Percentiles rank a stretch among this genome's conserved stretches.
phyloP scores from a whole-genome alignment of 169 alveolate species.

The Pseudocohnilembus persalinus region DNA sequence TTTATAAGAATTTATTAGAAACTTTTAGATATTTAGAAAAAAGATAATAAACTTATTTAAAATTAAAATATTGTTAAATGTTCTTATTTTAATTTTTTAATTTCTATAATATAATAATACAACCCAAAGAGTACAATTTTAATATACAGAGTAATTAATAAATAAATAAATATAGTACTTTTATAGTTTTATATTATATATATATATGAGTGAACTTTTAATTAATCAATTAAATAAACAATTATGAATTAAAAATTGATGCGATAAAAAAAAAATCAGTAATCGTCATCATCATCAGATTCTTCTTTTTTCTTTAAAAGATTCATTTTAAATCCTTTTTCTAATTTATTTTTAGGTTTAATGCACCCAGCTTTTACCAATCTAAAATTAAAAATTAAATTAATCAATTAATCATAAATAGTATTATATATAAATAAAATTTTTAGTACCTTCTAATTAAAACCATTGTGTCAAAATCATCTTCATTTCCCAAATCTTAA shows the following conservation, averaged over 20 bases:
- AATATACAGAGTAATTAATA: neutral
- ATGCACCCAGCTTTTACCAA: constrained; percentile 57
- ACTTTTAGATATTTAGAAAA: too few relatives aligned
- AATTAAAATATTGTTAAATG: too few relatives aligned
- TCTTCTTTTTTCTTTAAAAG: neutral
- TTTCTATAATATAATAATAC: too few relatives aligned
- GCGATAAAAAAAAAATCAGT: too few relatives aligned
- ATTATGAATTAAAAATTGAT: too few relatives aligned
- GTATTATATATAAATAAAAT: neutral
- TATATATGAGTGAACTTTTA: neutral
- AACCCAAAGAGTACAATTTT: too few relatives aligned
- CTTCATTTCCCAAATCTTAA: constrained; percentile 81
- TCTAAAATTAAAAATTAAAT: constrained; percentile 6
- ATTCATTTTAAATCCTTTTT: constrained; percentile 56
- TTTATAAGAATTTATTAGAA: too few relatives aligned
- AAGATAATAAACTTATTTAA: neutral
- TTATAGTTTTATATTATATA: too few relatives aligned
- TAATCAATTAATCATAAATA: neutral
- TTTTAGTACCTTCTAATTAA: constrained; percentile 31
- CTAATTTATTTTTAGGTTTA: constrained; percentile 60
- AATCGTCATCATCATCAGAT: neutral
- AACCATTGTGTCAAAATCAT: constrained; percentile 69
- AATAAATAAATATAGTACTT: neutral
- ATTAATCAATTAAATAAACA: too few relatives aligned
- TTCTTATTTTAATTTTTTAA: neutral